Conservation (phyloP, 2,329 filamentous ascomycete genomes). For the Cryphonectria parasitica region DNA sequence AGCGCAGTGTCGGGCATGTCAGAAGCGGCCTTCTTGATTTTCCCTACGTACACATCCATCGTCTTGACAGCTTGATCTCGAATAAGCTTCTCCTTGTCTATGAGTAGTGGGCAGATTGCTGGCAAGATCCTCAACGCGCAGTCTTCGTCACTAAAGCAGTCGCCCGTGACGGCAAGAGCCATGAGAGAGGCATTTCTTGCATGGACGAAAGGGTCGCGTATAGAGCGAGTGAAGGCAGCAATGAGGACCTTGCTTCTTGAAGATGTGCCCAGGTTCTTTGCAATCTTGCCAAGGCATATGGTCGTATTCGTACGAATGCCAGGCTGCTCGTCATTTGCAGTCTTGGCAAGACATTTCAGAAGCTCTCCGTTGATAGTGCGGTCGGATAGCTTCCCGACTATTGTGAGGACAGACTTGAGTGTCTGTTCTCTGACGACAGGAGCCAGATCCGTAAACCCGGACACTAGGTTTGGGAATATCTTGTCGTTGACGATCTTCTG, state of each 20-base stretch:
- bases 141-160: slow-evolving; percentile 88
- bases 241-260: slow-evolving; percentile 88
- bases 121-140: slow-evolving; percentile 84
- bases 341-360: slow-evolving; percentile 87
- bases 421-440: slow-evolving; percentile 95
- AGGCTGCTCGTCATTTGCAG: slow-evolving; percentile 95
- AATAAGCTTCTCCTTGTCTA: slow-evolving; percentile 95
- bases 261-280: slow-evolving; percentile 78
- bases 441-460: slow-evolving; percentile 89
- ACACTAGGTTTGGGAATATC: slow-evolving; percentile 93
- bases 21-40: slow-evolving; percentile 76
- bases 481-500: slow-evolving; percentile 93
- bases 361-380: slow-evolving; percentile 92
- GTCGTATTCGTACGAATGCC: slow-evolving; percentile 98
- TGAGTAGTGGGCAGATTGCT: slow-evolving; percentile 77
- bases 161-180: slow-evolving; percentile 81
- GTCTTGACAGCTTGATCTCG: slow-evolving; percentile 91
- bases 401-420: slow-evolving; percentile 86
- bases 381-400: slow-evolving; percentile 89
- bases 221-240: slow-evolving; percentile 86
- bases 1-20: slow-evolving; percentile 80
- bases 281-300: slow-evolving; percentile 95
- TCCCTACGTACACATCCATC: slow-evolving; percentile 81
- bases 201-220: slow-evolving; percentile 93
- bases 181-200: slow-evolving; percentile 87